phyloP scores from a whole-genome alignment of 1,284 basidiomycete species.

The Ustilago cynodontis region DNA sequence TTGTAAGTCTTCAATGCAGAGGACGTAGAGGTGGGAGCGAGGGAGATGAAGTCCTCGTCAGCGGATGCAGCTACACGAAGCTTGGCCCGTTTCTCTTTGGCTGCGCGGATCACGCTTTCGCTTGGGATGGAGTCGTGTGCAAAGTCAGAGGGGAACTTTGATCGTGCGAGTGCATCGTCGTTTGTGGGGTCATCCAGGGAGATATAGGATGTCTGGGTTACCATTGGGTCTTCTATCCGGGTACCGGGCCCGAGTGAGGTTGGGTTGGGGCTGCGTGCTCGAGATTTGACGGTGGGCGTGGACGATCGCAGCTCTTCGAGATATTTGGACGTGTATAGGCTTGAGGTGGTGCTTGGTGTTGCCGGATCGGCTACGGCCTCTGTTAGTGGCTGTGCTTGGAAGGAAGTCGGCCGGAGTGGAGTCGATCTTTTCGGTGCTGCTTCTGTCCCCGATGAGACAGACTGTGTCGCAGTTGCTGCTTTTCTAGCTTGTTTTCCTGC shows the following conservation, averaged over 20 bases:
- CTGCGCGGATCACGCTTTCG: slow-evolving; percentile 52
- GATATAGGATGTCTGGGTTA: slow-evolving; percentile 14
- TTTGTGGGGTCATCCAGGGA: slow-evolving; percentile 9
- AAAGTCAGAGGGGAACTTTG: slow-evolving; percentile 36
- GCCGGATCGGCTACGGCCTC: background rate
- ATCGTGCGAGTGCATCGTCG: slow-evolving; percentile 19
- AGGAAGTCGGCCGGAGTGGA: slow-evolving; percentile 24
- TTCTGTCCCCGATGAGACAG: slow-evolving; percentile 10
- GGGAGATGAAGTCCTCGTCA: slow-evolving; percentile 52
- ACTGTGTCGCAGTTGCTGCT: background rate
- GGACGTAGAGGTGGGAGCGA: slow-evolving; percentile 9
- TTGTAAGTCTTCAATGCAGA: slow-evolving; percentile 17
- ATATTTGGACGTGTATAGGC: slow-evolving; percentile 37
- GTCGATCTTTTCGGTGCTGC: slow-evolving; percentile 13
- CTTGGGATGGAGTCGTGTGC: slow-evolving; percentile 49
- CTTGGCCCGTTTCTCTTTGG: slow-evolving; percentile 55
- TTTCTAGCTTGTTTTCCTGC: slow-evolving; percentile 20
- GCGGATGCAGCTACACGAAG: slow-evolving; percentile 19
- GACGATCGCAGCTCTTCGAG: slow-evolving; percentile 41
- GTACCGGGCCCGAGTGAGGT: slow-evolving; percentile 16
- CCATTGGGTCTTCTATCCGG: slow-evolving; percentile 34
- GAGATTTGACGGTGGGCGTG: slow-evolving; percentile 24
- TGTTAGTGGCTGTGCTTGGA: slow-evolving; percentile 1
- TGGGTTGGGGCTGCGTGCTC: slow-evolving; percentile 22
- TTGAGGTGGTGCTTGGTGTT: slow-evolving; percentile 1